Percentiles rank a stretch among this genome's conserved stretches.
phyloP scores from a whole-genome alignment of 2,329 filamentous ascomycete species.

The Fusarium chlamydosporum region DNA sequence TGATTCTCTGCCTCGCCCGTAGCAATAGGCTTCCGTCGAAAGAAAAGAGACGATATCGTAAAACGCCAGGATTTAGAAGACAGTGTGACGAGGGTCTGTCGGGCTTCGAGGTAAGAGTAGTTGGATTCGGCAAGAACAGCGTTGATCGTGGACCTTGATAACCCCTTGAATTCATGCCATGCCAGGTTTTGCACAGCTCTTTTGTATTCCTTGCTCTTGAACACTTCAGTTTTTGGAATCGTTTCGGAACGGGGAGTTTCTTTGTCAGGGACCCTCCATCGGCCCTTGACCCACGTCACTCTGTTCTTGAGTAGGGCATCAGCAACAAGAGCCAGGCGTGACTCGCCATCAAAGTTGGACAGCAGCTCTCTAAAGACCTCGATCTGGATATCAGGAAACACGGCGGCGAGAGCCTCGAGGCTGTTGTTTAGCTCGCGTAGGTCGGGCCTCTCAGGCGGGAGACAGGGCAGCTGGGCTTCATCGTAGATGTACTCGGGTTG shows the following conservation, averaged over 20 bases:
- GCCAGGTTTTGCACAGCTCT: slow-evolving; percentile 76
- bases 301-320: slow-evolving; percentile 82
- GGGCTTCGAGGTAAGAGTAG: slow-evolving; percentile 80
- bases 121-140: slow-evolving; percentile 86
- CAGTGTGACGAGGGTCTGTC: slow-evolving; percentile 76
- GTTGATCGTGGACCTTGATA: slow-evolving; percentile 80
- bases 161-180: slow-evolving; percentile 80
- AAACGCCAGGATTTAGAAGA: slow-evolving; percentile 84
- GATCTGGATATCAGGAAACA: slow-evolving; percentile 85
- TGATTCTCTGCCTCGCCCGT: slow-evolving; percentile 70
- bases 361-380: slow-evolving; percentile 89
- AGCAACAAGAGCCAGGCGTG: slow-evolving; percentile 80
- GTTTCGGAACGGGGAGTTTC: slow-evolving; percentile 52
- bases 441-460: slow-evolving; percentile 69
- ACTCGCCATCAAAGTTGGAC: slow-evolving; percentile 79
- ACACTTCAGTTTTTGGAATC: slow-evolving; percentile 73
- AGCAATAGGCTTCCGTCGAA: slow-evolving; percentile 71
- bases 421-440: slow-evolving; percentile 78
- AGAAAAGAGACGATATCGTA: slow-evolving; percentile 78
- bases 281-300: slow-evolving; percentile 77
- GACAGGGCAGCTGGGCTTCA: slow-evolving; percentile 66
- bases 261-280: slow-evolving; percentile 67
- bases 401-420: slow-evolving; percentile 75
- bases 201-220: slow-evolving; percentile 77
- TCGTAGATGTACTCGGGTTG: slow-evolving; percentile 67